These are phyloP conservation scores for Stemphylium lycopersici DNA, from an alignment of 2,329 filamentous ascomycete species.

Conservation along the genomic window DNA sequence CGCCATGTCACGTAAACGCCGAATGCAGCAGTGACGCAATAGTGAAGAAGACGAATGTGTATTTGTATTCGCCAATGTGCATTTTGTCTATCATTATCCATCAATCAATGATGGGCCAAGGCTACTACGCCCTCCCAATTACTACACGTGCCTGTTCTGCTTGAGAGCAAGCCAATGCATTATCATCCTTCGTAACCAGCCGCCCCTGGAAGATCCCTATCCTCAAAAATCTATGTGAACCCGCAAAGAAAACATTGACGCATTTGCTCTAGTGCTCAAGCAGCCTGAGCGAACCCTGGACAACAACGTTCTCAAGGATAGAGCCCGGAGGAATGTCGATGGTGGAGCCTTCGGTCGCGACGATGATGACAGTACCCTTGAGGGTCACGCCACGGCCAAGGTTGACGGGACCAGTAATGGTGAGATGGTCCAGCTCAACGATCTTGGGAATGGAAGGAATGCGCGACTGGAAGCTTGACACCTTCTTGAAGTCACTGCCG, in stretches of 20 bases:
- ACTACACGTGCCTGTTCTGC: conserved; percentile 15
- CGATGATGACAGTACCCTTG: conserved; percentile 99
- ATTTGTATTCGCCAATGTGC: conserved; percentile 16
- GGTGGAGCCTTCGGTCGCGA: conserved; percentile 95
- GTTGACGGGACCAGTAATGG: conserved; percentile 97
- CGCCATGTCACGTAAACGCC: too few relatives aligned
- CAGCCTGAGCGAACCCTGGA: conserved; percentile 89
- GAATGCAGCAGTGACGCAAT: background rate
- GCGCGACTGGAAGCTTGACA: conserved; percentile 91
- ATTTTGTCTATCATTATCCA: conserved; percentile 38
- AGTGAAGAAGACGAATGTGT: conserved; percentile 13
- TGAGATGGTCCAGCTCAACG: conserved; percentile 90
- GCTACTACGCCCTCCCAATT: conserved; percentile 22
- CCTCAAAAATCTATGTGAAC: conserved; percentile 35
- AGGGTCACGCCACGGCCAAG: conserved; percentile 92
- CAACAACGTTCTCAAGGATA: conserved; percentile 97
- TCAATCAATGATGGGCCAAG: conserved; percentile 21
- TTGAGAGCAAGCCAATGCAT: conserved; percentile 35
- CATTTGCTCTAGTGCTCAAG: conserved; percentile 64
- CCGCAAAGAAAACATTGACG: conserved; percentile 16
- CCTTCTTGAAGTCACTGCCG: conserved; percentile 99
- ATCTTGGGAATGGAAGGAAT: conserved; percentile 89
- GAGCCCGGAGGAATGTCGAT: conserved; percentile 97
- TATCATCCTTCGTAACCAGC: conserved; percentile 24
- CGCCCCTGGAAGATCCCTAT: conserved; percentile 28